phyloP scores from a whole-genome alignment of 176 grass and related monocot species.

The Microstegium vimineum region DNA sequence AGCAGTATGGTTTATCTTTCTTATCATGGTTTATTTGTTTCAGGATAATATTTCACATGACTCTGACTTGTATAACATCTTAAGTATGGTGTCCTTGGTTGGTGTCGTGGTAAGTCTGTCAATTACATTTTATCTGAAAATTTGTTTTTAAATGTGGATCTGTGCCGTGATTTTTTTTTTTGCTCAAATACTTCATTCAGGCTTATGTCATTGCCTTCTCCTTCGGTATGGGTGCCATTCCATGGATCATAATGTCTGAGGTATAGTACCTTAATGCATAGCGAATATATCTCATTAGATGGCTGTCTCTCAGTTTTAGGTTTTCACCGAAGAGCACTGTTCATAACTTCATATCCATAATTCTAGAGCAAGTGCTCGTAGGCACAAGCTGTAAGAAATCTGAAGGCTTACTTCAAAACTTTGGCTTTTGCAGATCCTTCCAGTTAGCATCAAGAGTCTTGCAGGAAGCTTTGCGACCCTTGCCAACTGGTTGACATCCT shows the following conservation, averaged over 20 bases:
- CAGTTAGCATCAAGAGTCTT: slow-evolving; percentile 82
- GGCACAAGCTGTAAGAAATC: not conserved
- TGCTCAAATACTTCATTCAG: slow-evolving; percentile 42
- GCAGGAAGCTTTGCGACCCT: slow-evolving; percentile 85
- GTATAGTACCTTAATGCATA: slow-evolving; percentile 26
- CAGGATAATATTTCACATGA: slow-evolving; percentile 58
- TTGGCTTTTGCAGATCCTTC: slow-evolving; percentile 46
- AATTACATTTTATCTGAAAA: slow-evolving; percentile 7
- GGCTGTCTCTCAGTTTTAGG: not conserved
- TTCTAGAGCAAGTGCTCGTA: not conserved
- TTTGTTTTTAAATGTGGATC: not conserved
- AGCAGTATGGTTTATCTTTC: not conserved
- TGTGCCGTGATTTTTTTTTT: not conserved
- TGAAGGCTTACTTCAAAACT: slow-evolving; percentile 1
- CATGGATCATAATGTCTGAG: slow-evolving; percentile 99
- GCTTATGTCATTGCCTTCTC: slow-evolving; percentile 77
- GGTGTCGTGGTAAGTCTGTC: slow-evolving; percentile 67
- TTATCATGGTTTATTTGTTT: slow-evolving; percentile 21
- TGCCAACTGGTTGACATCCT: slow-evolving; percentile 90
- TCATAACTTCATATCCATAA: not conserved
- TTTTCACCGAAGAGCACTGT: not conserved
- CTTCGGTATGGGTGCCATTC: slow-evolving; percentile 90
- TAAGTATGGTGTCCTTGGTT: slow-evolving; percentile 82
- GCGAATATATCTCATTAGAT: not conserved
- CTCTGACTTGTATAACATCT: slow-evolving; percentile 54